Percentiles rank a stretch among this genome's conserved stretches.
Conservation (phyloP, 805 yeast species). For the Ogataea pilisensis region DNA sequence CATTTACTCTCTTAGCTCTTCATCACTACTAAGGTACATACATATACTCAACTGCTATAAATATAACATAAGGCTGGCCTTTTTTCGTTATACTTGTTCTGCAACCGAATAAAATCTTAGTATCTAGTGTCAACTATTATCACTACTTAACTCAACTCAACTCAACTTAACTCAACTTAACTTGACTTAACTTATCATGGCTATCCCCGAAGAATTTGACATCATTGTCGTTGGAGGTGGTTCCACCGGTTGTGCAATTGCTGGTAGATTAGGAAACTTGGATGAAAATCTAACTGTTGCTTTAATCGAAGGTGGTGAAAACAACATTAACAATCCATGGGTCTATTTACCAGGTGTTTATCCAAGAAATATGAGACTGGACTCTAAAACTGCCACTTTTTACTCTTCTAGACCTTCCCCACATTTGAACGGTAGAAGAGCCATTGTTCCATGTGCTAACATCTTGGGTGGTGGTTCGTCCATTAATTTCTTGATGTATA, state of each 20-base stretch:
- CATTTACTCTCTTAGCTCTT: too few species aligned
- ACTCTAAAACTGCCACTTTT: constrained; percentile 29
- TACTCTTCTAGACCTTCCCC: constrained; percentile 26
- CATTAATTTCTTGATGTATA: constrained; percentile 29
- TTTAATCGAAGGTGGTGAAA: constrained; percentile 29
- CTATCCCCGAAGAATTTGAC: constrained; percentile 29
- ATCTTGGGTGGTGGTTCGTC: constrained; percentile 30
- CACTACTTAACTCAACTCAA: too few species aligned
- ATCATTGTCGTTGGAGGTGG: constrained; percentile 29
- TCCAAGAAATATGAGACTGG: constrained; percentile 30
- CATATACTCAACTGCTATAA: too few species aligned
- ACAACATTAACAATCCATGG: constrained; percentile 30
- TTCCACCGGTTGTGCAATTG: constrained; percentile 27
- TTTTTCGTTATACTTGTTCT: too few species aligned
- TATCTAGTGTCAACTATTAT: too few species aligned
- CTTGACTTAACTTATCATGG: constrained; percentile 16
- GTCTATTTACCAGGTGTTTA: constrained; percentile 28
- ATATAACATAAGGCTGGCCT: too few species aligned
- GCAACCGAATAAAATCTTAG: too few species aligned
- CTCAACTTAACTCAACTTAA: too few species aligned
- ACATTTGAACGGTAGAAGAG: constrained; percentile 28
- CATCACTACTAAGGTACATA: too few species aligned
- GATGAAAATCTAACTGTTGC: constrained; percentile 24
- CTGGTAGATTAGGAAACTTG: constrained; percentile 28
- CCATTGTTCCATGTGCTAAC: constrained; percentile 30